These are phyloP conservation scores for Exophiala sp. DNA, from an alignment of 2,329 filamentous ascomycete genomes.

Conservation along the genomic window DNA sequence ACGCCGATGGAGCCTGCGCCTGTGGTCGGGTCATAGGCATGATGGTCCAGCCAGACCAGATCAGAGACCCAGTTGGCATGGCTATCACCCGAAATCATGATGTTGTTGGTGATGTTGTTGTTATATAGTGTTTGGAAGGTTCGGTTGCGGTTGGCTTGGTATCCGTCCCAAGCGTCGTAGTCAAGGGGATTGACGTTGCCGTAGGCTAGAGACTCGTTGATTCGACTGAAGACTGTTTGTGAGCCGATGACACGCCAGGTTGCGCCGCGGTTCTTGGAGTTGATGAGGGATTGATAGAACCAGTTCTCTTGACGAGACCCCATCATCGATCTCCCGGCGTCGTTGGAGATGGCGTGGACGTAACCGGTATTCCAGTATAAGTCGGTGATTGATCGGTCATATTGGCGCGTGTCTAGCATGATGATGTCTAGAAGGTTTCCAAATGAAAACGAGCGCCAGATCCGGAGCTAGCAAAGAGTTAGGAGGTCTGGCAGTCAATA, in stretches of 20 bases:
- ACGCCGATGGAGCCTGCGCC: slow-evolving; percentile 55
- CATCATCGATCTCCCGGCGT: slow-evolving; percentile 64
- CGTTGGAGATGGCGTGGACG: slow-evolving; percentile 57
- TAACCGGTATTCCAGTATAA: slow-evolving; percentile 58
- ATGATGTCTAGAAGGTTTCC: slow-evolving; percentile 61
- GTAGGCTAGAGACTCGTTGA: slow-evolving; percentile 45
- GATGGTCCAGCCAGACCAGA: slow-evolving; percentile 52
- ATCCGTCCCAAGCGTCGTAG: slow-evolving; percentile 60
- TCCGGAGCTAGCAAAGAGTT: slow-evolving; percentile 42
- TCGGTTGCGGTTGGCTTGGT: slow-evolving; percentile 63
- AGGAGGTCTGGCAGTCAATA: background rate
- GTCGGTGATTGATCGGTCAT: slow-evolving; percentile 60
- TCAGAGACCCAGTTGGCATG: slow-evolving; percentile 62
- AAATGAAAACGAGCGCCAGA: slow-evolving; percentile 62
- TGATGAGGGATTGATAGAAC: slow-evolving; percentile 58
- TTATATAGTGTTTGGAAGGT: slow-evolving; percentile 61
- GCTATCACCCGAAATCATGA: slow-evolving; percentile 65
- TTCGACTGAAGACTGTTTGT: slow-evolving; percentile 61
- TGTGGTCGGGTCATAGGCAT: slow-evolving; percentile 49
- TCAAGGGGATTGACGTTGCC: slow-evolving; percentile 44
- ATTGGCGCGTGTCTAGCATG: slow-evolving; percentile 64
- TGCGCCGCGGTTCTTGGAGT: slow-evolving; percentile 58
- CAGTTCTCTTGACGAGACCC: slow-evolving; percentile 66
- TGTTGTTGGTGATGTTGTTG: slow-evolving; percentile 65
- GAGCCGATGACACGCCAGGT: slow-evolving; percentile 67